Evolutionary conservation across 116 monocot genomes (phyloP).

Genomic region (Dioscorea cayenensis): DNA sequence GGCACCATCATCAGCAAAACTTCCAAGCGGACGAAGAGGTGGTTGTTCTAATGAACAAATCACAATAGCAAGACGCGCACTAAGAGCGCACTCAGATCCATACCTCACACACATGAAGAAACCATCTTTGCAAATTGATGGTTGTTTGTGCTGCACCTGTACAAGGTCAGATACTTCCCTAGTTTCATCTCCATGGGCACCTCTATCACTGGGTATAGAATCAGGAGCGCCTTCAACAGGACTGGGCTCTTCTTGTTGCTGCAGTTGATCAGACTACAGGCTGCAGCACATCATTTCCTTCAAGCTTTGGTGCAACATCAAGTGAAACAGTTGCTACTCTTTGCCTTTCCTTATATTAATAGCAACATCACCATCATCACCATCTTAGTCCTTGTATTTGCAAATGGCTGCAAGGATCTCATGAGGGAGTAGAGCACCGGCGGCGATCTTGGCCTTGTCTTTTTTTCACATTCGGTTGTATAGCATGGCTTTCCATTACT

Average conservation of each 20-base stretch:
- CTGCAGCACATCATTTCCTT: constrained; percentile 19
- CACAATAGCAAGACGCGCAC: too few species aligned
- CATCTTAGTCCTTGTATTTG: too few species aligned
- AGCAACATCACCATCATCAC: constrained; percentile 12
- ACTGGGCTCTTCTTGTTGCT: constrained; percentile 20
- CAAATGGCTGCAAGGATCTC: constrained; percentile 15
- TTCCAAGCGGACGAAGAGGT: too few species aligned
- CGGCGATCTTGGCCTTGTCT: constrained; percentile 38
- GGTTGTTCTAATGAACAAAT: too few species aligned
- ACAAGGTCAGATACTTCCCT: constrained; percentile 24
- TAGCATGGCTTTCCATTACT: constrained; percentile 42
- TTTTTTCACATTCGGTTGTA: constrained; percentile 43
- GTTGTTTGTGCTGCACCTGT: too few species aligned
- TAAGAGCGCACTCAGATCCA: too few species aligned
- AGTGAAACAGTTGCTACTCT: constrained; percentile 10
- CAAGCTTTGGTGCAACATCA: constrained; percentile 29
- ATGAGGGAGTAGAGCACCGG: constrained; percentile 48
- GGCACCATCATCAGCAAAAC: too few species aligned
- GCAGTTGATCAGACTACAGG: constrained; percentile 24
- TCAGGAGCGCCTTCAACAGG: constrained; percentile 21
- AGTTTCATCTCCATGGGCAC: constrained; percentile 25
- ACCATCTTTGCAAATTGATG: too few species aligned
- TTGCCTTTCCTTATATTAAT: constrained; percentile 24
- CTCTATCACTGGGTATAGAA: constrained; percentile 13
- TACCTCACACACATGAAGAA: too few species aligned